A percentile compares a stretch with the other conserved stretches of the same genome.
phyloP scores from a whole-genome alignment of 108 stramenopile genomes.

The Parietichytrium sp. region DNA sequence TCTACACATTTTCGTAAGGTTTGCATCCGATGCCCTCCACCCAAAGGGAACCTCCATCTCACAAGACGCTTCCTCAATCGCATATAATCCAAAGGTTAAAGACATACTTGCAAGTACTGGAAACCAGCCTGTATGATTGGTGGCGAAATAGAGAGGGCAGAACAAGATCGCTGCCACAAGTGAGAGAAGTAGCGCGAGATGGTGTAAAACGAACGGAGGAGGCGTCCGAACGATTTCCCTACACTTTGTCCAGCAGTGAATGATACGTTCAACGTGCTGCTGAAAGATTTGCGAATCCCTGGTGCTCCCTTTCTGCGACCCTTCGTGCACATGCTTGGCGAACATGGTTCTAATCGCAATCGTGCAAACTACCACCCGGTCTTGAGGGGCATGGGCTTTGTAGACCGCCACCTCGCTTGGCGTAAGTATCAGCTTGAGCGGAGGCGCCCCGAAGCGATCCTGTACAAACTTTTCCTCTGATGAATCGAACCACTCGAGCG shows the following conservation, averaged over 20 bases:
- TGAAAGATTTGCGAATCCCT: constrained; percentile 18
- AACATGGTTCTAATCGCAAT: constrained; percentile 16
- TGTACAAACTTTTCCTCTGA: not conserved
- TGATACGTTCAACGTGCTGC: not conserved
- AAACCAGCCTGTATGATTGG: not conserved
- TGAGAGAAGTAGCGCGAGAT: not conserved
- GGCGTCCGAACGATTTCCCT: constrained; percentile 29
- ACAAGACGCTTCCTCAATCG: not conserved
- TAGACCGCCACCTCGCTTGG: not conserved
- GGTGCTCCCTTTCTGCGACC: constrained; percentile 14
- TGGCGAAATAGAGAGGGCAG: not conserved
- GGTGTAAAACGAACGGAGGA: constrained; percentile 5
- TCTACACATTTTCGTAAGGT: constrained; percentile 37
- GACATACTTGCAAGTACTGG: not conserved
- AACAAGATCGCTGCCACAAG: not conserved
- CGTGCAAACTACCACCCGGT: not conserved
- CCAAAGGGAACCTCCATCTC: constrained; percentile 38
- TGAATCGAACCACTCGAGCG: constrained; percentile 14
- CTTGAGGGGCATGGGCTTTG: not conserved
- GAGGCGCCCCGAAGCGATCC: constrained; percentile 13
- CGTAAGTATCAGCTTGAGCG: not conserved
- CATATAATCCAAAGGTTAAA: constrained; percentile 11
- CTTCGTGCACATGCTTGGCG: not conserved
- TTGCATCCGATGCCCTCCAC: not conserved
- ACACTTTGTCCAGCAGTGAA: constrained; percentile 26